A percentile compares a stretch with the other conserved stretches of the same genome.
These are phyloP conservation scores for Leccinum obscurum DNA, from an alignment of 768 basidiomycete species.

Conservation along the genomic window DNA sequence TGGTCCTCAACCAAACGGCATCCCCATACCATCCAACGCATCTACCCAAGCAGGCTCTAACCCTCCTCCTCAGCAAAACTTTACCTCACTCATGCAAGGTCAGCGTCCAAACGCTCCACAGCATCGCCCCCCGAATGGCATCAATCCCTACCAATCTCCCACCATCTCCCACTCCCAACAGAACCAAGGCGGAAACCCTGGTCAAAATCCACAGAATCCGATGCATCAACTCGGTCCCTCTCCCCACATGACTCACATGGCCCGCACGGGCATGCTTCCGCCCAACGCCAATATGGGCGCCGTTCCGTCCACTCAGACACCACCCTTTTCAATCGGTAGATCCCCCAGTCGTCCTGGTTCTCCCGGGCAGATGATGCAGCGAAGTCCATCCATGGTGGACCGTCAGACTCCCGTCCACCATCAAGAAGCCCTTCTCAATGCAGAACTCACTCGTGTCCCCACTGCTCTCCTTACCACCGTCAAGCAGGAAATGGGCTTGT, in stretches of 20 bases:
- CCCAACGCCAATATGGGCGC: conserved; percentile 42
- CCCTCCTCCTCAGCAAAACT: conserved; percentile 34
- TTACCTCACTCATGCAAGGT: conserved; percentile 34
- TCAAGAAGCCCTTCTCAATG: conserved; percentile 33
- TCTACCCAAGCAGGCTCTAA: conserved; percentile 31
- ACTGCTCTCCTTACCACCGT: conserved; percentile 31
- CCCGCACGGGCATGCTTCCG: conserved; percentile 49
- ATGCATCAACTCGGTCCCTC: conserved; percentile 56
- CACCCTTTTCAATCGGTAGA: conserved; percentile 44
- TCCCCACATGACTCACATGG: conserved; percentile 50
- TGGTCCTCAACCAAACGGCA: conserved; percentile 47
- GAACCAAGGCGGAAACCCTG: conserved; percentile 36
- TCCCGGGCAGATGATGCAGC: conserved; percentile 50
- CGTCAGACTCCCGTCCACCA: conserved; percentile 43
- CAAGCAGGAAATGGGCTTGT: conserved; percentile 44
- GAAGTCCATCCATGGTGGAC: conserved; percentile 56
- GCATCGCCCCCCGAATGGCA: conserved; percentile 48
- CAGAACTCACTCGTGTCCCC: conserved; percentile 46
- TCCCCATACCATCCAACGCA: conserved; percentile 32
- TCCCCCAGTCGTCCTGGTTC: conserved; percentile 63
- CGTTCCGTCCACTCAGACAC: conserved; percentile 40
- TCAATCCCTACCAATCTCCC: conserved; percentile 59
- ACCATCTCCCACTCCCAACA: conserved; percentile 65
- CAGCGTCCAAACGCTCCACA: conserved; percentile 36
- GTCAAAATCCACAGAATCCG: conserved; percentile 34